A percentile compares a stretch with the other conserved stretches of the same genome.
Evolutionary conservation across 2,329 filamentous ascomycete genomes (phyloP).

Genomic region (Paecilomyces niveus): DNA sequence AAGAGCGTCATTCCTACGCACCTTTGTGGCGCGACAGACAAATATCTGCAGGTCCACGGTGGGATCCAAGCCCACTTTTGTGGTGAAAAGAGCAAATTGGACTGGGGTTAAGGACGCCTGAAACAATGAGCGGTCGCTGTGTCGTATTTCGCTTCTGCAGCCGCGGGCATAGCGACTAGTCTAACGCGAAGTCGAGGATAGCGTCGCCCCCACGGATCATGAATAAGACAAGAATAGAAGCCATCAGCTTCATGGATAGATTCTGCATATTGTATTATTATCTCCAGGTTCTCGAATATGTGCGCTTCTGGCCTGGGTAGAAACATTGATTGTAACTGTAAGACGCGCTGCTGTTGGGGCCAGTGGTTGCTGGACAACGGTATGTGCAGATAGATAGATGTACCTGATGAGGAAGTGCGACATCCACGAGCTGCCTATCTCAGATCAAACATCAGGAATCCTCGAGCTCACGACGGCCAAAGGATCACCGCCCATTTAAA

Average conservation of each 20-base stretch:
- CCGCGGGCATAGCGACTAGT: not conserved
- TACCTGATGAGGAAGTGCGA: no score
- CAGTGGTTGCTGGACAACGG: no score
- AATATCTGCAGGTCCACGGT: not conserved
- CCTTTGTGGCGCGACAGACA: not conserved
- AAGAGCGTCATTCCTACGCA: not conserved
- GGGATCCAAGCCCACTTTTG: not conserved
- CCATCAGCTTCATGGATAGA: not conserved
- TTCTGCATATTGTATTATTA: not conserved
- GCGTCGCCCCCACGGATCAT: not conserved
- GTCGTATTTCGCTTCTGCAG: not conserved
- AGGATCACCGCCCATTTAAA: not conserved
- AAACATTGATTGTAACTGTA: not conserved
- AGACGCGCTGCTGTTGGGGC: no score
- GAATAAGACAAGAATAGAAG: not conserved
- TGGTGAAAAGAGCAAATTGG: not conserved
- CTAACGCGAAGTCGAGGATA: not conserved
- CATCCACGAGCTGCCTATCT: no score
- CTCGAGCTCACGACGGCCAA: not conserved
- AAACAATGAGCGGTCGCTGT: not conserved
- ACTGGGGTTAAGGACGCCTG: not conserved
- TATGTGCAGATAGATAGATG: no score
- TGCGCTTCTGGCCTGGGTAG: not conserved
- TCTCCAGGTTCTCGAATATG: no score
- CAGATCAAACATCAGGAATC: not conserved